phyloP scores from a whole-genome alignment of 2,329 filamentous ascomycete species.

The Monosporascus ibericus region DNA sequence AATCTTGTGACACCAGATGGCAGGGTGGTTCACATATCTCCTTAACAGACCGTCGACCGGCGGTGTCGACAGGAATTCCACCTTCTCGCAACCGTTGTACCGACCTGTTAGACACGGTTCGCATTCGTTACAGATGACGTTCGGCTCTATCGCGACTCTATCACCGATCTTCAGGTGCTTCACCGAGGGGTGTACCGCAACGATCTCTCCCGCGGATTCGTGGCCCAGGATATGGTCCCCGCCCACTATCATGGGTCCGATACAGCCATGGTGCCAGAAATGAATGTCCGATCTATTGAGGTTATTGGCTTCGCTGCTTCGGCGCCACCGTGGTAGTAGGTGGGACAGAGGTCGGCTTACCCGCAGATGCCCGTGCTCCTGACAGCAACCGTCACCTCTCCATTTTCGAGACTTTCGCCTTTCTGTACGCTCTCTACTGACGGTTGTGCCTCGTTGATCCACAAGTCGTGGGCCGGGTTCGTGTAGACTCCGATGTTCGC shows the following conservation, averaged over 20 bases:
- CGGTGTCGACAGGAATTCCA: slow-evolving; percentile 84
- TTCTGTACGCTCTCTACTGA: slow-evolving; percentile 67
- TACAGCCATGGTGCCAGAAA: slow-evolving; percentile 94
- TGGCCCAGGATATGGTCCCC: slow-evolving; percentile 90
- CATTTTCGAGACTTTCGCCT: slow-evolving; percentile 63
- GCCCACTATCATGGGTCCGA: slow-evolving; percentile 90
- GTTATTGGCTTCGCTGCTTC: slow-evolving; percentile 7
- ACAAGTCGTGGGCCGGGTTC: slow-evolving; percentile 86
- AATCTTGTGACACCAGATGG: slow-evolving; percentile 94
- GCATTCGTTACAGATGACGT: slow-evolving; percentile 86
- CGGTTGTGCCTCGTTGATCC: slow-evolving; percentile 75
- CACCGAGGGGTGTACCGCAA: slow-evolving; percentile 78
- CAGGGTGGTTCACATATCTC: slow-evolving; percentile 91
- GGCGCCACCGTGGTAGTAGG: too few species aligned
- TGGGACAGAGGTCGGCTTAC: slow-evolving; percentile 36
- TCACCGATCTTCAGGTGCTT: slow-evolving; percentile 75
- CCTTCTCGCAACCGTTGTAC: slow-evolving; percentile 89
- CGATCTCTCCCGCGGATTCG: slow-evolving; percentile 80
- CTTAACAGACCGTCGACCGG: slow-evolving; percentile 81
- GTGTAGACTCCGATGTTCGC: slow-evolving; percentile 95
- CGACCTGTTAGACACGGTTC: slow-evolving; percentile 86
- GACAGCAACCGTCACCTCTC: slow-evolving; percentile 82
- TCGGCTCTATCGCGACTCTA: slow-evolving; percentile 89
- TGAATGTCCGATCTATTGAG: slow-evolving; percentile 75
- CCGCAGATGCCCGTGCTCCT: slow-evolving; percentile 96